Evolutionary conservation across 2,329 filamentous ascomycete genomes (phyloP).

Genomic region (Endoconidiophora polonica): DNA sequence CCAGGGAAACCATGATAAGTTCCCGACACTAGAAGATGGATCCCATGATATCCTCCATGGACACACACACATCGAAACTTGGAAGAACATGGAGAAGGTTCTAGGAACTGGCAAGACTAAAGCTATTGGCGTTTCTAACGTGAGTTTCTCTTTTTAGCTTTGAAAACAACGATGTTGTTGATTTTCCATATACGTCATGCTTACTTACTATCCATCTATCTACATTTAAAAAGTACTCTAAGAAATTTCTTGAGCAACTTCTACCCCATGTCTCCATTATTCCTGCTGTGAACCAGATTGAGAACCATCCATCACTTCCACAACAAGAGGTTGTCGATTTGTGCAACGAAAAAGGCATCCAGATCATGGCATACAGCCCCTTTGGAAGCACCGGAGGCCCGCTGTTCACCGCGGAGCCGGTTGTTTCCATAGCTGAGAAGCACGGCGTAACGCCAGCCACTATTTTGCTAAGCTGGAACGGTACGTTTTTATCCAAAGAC

Average conservation of each 20-base stretch:
- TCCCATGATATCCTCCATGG: slow-evolving; percentile 52
- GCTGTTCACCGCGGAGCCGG: slow-evolving; percentile 44
- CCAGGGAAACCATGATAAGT: slow-evolving; percentile 54
- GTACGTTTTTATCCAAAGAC: slow-evolving; percentile 26
- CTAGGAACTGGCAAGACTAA: slow-evolving; percentile 23
- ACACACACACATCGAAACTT: slow-evolving; percentile 44
- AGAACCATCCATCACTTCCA: slow-evolving; percentile 52
- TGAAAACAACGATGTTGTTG: not conserved
- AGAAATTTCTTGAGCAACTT: slow-evolving; percentile 33
- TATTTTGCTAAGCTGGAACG: slow-evolving; percentile 55
- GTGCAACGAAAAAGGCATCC: slow-evolving; percentile 40
- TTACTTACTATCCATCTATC: not conserved
- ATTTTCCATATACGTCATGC: not conserved
- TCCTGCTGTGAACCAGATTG: slow-evolving; percentile 51
- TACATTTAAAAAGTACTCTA: slow-evolving; percentile 29
- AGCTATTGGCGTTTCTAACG: slow-evolving; percentile 37
- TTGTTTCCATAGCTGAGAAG: slow-evolving; percentile 48
- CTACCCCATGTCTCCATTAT: slow-evolving; percentile 33
- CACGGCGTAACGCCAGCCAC: slow-evolving; percentile 42
- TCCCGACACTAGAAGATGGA: slow-evolving; percentile 60
- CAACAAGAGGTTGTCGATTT: slow-evolving; percentile 39
- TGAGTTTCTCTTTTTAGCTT: slow-evolving; percentile 23
- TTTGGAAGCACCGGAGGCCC: slow-evolving; percentile 48
- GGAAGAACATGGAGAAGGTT: slow-evolving; percentile 24
- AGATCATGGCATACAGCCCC: slow-evolving; percentile 49